Percentiles rank a stretch among this genome's conserved stretches.
These are phyloP conservation scores for Rhynchosporium agropyri DNA, from an alignment of 2,329 filamentous ascomycete genomes.

Conservation along the genomic window DNA sequence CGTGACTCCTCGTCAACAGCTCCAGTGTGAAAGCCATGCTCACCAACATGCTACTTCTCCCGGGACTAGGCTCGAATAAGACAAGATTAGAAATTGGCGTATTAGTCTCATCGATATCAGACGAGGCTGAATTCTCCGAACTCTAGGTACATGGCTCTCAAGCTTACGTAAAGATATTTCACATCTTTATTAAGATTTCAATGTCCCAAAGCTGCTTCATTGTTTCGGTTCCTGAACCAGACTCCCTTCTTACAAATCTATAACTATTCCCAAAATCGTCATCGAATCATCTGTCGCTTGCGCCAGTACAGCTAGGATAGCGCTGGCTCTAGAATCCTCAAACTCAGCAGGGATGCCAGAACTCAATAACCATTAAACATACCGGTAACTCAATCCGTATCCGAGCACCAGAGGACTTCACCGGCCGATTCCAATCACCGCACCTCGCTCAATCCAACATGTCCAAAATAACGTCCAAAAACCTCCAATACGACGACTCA, in stretches of 20 bases:
- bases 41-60: conserved; percentile 5
- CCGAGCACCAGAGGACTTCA: neutral
- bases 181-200: neutral
- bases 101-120: conserved; percentile 21
- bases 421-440: too few relatives aligned
- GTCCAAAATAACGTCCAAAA: conserved; percentile 69
- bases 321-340: conserved; percentile 1
- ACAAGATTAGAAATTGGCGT: conserved; percentile 11
- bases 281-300: neutral
- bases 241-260: too few relatives aligned
- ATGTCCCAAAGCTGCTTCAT: too few relatives aligned
- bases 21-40: neutral
- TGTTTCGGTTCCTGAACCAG: too few relatives aligned
- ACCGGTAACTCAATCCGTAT: neutral
- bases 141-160: neutral
- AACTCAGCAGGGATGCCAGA: conserved; percentile 8
- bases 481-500: conserved; percentile 65
- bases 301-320: conserved; percentile 12
- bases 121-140: conserved; percentile 30
- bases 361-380: neutral
- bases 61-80: neutral
- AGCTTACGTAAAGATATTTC: neutral
- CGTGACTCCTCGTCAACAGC: too few relatives aligned
- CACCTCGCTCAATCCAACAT: conserved; percentile 19
- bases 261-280: neutral